A percentile compares a stretch with the other conserved stretches of the same genome.
phyloP scores from a whole-genome alignment of 2,329 filamentous ascomycete species.

The Gaeumannomyces sp. region DNA sequence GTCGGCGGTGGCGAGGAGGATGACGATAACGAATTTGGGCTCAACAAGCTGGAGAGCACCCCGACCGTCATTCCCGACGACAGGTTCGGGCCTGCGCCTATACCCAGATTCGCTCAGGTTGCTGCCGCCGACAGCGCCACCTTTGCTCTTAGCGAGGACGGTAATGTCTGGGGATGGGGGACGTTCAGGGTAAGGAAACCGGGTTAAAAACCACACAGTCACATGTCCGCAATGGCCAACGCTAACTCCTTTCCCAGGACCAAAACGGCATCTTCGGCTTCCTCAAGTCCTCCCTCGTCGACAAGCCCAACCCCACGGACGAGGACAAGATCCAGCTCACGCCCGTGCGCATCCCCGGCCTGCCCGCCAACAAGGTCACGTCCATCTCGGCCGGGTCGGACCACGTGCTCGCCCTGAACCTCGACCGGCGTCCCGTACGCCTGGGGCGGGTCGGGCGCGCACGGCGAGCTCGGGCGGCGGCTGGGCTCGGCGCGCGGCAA shows the following conservation, averaged over 20 bases:
- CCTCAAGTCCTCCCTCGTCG: slow-evolving; percentile 3
- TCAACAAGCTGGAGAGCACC: slow-evolving; percentile 55
- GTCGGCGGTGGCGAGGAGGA: slow-evolving; percentile 39
- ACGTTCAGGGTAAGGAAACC: neutral
- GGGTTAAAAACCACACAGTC: neutral
- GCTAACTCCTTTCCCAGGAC: neutral
- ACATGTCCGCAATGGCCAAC: neutral
- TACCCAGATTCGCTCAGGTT: slow-evolving; percentile 41
- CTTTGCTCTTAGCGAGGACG: slow-evolving; percentile 37
- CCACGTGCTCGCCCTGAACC: slow-evolving; percentile 57
- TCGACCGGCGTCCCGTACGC: slow-evolving; percentile 67
- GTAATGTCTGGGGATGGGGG: slow-evolving; percentile 7
- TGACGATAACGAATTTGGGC: slow-evolving; percentile 9
- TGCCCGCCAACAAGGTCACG: slow-evolving; percentile 44
- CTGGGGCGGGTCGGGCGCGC: slow-evolving; percentile 61
- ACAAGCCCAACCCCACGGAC: neutral
- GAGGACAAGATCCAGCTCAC: slow-evolving; percentile 12
- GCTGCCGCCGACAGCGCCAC: slow-evolving; percentile 63
- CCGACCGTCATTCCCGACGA: slow-evolving; percentile 47
- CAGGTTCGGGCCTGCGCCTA: slow-evolving; percentile 28
- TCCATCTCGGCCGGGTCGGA: slow-evolving; percentile 49
- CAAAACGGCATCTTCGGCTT: slow-evolving; percentile 7
- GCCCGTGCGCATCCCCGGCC: slow-evolving; percentile 41
- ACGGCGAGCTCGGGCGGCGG: slow-evolving; percentile 9
- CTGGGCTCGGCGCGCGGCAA: neutral